phyloP scores from a whole-genome alignment of 495 filamentous ascomycete genomes.

The Rostrohypoxylon terebratum region DNA sequence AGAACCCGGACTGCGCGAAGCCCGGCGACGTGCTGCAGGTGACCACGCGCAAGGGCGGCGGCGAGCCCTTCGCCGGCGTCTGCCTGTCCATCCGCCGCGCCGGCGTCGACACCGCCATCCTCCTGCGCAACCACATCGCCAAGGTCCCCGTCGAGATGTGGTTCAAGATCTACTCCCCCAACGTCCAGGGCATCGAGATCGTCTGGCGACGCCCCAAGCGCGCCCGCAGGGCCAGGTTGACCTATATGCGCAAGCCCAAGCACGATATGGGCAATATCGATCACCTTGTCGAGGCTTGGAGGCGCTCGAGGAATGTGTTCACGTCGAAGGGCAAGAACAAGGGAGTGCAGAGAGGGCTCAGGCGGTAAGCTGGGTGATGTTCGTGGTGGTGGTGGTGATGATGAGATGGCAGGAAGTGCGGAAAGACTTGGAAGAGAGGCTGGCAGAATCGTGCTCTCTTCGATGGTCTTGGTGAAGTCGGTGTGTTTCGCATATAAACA shows the following conservation, averaged over 20 bases:
- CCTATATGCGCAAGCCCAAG: constrained; percentile 85
- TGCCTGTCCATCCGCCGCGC: constrained; percentile 84
- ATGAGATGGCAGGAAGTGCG: not conserved
- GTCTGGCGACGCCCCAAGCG: constrained; percentile 86
- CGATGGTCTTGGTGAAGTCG: not conserved
- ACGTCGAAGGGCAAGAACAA: constrained; percentile 41
- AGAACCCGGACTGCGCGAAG: constrained; percentile 77
- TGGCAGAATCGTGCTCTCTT: not conserved
- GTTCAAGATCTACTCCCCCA: constrained; percentile 91
- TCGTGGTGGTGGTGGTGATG: not conserved
- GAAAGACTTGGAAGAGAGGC: not conserved
- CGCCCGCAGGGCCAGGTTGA: constrained; percentile 87
- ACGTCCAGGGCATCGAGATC: constrained; percentile 91
- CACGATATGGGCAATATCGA: constrained; percentile 61
- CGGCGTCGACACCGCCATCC: constrained; percentile 85
- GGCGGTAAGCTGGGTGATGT: constrained; percentile 19
- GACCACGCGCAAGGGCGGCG: constrained; percentile 73
- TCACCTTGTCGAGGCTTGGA: constrained; percentile 59
- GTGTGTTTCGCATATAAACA: constrained; percentile 22
- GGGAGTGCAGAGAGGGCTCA: constrained; percentile 1
- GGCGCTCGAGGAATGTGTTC: constrained; percentile 47
- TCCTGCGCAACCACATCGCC: constrained; percentile 84
- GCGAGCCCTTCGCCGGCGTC: constrained; percentile 92
- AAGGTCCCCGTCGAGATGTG: constrained; percentile 96
- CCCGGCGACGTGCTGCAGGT: constrained; percentile 93